Evolutionary conservation across 352 stramenopile genomes (phyloP), one percentile per base, ranked within the genome.

Genomic region (Globisporangium perplexum): DNA sequence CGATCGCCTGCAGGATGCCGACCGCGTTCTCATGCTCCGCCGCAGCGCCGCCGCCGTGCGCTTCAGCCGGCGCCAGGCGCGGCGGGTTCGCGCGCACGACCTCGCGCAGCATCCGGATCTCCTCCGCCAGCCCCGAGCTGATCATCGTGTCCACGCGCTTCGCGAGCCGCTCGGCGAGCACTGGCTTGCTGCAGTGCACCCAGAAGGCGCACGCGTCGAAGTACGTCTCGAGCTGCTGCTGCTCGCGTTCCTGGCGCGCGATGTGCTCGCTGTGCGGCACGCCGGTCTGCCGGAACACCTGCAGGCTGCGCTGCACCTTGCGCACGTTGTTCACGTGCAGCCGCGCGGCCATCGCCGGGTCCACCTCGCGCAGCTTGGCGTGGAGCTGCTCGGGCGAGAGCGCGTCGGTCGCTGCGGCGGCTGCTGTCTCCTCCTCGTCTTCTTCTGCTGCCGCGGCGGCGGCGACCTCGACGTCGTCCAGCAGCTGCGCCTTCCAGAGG

Each of bases 301-400:
- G 70, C 24, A 97, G 72, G 53, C 80, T 90, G 38, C 85, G 83
- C 36, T 88, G 74, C 53, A 97, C 84, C 52, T 93, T 91, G 45
- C 84, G 84, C 58, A 86, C 78, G 50, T 97, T 88, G 45, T 92
- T 89, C 2, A 91, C 73, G 53, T 97, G 89, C 63, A 95, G 66
- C 15, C 73, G 65, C 28, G 71, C 64, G 7, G 88, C 88, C 74
- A 92, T 93, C n/a, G 71, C 76, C 0, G 89, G 86, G 54, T 97
- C 89, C 28, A 96, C 71, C 28, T 72, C 53, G 23, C 75, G 55
- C 4, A 97, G 68, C 35, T 68, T 63, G 3, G 55, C 62, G 51
- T 88, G 94, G 15, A 90, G 62, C 47, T 74, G 68, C 45, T 90
- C 73, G 5, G 77, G 65, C 3, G 75, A 76, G 18, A 74, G 61